Base-by-base conservation (phyloP, 768 basidiomycete genomes). In the Asterophora parasitica region DNA sequence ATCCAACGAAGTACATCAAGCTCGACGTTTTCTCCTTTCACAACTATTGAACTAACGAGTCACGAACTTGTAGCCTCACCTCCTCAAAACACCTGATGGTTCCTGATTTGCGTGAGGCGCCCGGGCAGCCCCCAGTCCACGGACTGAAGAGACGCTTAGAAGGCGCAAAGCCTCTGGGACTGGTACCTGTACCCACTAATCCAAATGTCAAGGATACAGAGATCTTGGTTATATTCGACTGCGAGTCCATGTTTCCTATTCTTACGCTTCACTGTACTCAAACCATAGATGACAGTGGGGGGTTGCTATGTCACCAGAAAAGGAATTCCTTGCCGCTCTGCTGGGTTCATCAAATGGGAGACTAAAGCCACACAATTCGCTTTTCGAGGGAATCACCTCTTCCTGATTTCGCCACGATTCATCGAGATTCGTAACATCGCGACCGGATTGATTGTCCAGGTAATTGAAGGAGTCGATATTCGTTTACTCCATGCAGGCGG, bases 341-440 rank as follows among this genome's bases (percentile, higher is more conserved):
- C 69, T 4, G 74, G 76, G 0, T 89, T 78, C 60, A 76, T 91
- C 52, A 82, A 80, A 48, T 92, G 90, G 90, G 90, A 92, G 66
- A 76, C 76, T 49, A 80, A 74, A 51, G 86, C 82, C 9, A 68
- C 65, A 2, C 71, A 83, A 1, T 92, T 75, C 57, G 77, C 81
- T 8, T 64, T 77, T 37, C 80, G 85, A 11, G 76, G 77, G 7
- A 72, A 71, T 5, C 76, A 88, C 56, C 51, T 92, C 53, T 71
- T 92, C 15, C 77, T 92, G 26, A 79, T 92, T 66, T 88, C 86
- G 6, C 57, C 78, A 12, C 75, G 81, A 47, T 92, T 87, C 61
- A 73, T 92, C 57, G 90, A 92, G 61, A 70, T 92, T 20, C 79
- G 90, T 46, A 71, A 79, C 49, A 66, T 80, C 20, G 64, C 69